Conservation (phyloP, 345 rosid genomes). For the Reutealis trisperma region DNA sequence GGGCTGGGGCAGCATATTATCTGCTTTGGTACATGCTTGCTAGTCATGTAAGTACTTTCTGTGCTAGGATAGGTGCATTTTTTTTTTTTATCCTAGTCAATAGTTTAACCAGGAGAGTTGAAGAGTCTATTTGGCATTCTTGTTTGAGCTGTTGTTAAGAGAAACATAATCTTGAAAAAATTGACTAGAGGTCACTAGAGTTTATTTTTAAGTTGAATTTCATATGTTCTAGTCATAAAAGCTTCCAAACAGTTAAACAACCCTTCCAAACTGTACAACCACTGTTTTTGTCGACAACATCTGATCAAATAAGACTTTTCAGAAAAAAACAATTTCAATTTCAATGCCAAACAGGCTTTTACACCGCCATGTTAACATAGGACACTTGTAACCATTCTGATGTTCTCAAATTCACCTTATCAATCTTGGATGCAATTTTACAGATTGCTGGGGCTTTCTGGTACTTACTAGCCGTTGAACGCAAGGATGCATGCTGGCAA, state of each 20-base stretch:
- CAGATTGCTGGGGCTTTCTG: conserved; percentile 86
- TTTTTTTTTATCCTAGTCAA: neutral
- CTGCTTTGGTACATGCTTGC: conserved; percentile 88
- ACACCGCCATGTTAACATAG: neutral
- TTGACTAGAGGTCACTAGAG: no score
- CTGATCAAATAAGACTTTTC: no score
- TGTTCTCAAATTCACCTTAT: neutral
- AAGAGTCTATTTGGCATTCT: no score
- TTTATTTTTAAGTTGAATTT: no score
- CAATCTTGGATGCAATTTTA: conserved; percentile 6
- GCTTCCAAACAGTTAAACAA: neutral
- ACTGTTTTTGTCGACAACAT: no score
- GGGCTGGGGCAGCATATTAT: conserved; percentile 85
- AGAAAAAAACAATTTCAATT: no score
- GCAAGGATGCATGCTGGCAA: conserved; percentile 73
- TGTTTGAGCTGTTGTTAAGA: no score
- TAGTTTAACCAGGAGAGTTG: no score
- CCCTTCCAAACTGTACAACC: neutral
- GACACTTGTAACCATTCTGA: neutral
- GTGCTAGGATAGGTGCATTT: neutral
- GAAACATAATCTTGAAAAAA: no score
- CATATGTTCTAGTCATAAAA: no score
- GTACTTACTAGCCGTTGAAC: conserved; percentile 80
- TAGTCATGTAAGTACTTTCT: conserved; percentile 67
- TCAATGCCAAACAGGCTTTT: no score